Conservation (phyloP, 352 stramenopile species). For the Plasmopara viticola region DNA sequence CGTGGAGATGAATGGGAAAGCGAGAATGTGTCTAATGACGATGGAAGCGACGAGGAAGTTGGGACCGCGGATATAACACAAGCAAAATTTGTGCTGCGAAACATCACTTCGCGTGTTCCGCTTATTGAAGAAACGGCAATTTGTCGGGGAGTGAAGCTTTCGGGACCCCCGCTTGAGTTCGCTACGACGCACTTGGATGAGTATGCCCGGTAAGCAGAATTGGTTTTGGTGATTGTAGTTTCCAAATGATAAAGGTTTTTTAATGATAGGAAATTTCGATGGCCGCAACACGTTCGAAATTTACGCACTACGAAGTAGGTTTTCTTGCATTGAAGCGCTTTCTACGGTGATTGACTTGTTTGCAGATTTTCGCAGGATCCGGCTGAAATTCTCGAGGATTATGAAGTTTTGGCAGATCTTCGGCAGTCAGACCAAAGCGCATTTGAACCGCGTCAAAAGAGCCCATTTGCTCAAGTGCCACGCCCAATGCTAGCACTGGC, state of each 20-base stretch:
- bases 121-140: constrained; percentile 28
- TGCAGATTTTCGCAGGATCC: constrained; percentile 45
- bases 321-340: constrained; percentile 9
- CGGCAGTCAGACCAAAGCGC: constrained; percentile 3
- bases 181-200: constrained; percentile 39
- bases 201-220: constrained; percentile 25
- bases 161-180: constrained; percentile 40
- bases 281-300: constrained; percentile 59
- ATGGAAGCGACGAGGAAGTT: constrained; percentile 9
- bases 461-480: constrained; percentile 36
- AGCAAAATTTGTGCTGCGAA: constrained; percentile 24
- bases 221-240: background rate
- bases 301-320: constrained; percentile 48
- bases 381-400: constrained; percentile 41
- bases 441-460: constrained; percentile 4
- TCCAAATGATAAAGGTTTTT: background rate
- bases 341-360: constrained; percentile 5
- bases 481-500: constrained; percentile 33
- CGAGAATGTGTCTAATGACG: constrained; percentile 1
- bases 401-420: constrained; percentile 24
- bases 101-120: constrained; percentile 27
- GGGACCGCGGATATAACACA: constrained; percentile 13
- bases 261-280: constrained; percentile 62
- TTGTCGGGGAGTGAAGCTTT: constrained; percentile 22
- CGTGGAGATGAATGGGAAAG: constrained; percentile 11